A percentile compares a stretch with the other conserved stretches of the same genome.
phyloP scores from a whole-genome alignment of 2,329 filamentous ascomycete species.

The Xylaria sp. region DNA sequence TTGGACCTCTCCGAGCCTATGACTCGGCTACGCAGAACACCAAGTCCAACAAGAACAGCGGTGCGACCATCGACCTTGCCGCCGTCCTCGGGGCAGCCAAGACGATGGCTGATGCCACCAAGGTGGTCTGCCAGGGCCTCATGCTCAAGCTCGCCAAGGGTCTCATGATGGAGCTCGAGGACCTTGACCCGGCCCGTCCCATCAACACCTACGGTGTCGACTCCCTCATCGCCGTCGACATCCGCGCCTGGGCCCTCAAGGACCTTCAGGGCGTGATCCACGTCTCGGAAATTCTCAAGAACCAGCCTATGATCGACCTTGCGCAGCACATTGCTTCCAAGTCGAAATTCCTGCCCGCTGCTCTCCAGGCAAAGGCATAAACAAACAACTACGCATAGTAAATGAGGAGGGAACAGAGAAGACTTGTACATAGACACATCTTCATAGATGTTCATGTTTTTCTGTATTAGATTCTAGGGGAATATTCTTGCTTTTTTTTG shows the following conservation, averaged over 20 bases:
- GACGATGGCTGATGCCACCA: slow-evolving; percentile 40
- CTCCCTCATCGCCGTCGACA: slow-evolving; percentile 46
- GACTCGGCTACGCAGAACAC: slow-evolving; percentile 39
- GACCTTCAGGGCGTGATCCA: slow-evolving; percentile 45
- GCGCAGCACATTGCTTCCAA: slow-evolving; percentile 44
- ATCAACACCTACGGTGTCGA: slow-evolving; percentile 48
- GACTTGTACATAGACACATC: slow-evolving; percentile 17
- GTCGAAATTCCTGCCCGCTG: slow-evolving; percentile 44
- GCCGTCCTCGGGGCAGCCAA: slow-evolving; percentile 40
- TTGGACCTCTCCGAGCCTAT: slow-evolving; percentile 43
- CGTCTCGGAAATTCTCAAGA: slow-evolving; percentile 45
- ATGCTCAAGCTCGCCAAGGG: slow-evolving; percentile 47
- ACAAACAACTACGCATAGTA: slow-evolving; percentile 15
- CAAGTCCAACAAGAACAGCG: slow-evolving; percentile 38
- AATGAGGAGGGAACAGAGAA: neutral
- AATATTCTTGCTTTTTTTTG: neutral
- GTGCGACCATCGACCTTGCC: slow-evolving; percentile 39
- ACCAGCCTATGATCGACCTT: slow-evolving; percentile 45
- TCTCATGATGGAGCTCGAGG: slow-evolving; percentile 49
- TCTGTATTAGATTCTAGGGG: neutral
- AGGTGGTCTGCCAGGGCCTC: slow-evolving; percentile 43
- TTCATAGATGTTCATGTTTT: slow-evolving; percentile 20
- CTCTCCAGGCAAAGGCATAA: slow-evolving; percentile 40
- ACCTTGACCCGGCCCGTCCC: slow-evolving; percentile 44
- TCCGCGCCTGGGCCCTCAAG: slow-evolving; percentile 46